phyloP scores from a whole-genome alignment of 1,139 yeast species.

The Suhomyces chickasaworum region DNA sequence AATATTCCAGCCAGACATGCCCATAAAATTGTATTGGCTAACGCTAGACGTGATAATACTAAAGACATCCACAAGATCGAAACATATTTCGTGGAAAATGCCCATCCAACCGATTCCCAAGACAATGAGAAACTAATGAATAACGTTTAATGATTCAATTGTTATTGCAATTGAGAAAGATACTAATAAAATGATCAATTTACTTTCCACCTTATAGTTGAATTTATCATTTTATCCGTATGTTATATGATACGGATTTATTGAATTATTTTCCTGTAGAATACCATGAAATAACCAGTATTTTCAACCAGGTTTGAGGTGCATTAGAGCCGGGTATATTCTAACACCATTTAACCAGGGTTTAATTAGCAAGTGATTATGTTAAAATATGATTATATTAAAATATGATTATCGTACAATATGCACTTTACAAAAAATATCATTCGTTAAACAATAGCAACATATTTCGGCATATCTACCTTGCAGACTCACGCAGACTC shows the following conservation, averaged over 20 bases:
- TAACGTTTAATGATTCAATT: not conserved
- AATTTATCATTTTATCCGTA: no score
- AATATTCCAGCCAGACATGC: slow-evolving; percentile 18
- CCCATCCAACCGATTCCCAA: not conserved
- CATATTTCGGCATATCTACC: no score
- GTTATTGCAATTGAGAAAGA: no score
- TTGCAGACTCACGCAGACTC: no score
- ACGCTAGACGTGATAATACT: slow-evolving; percentile 11
- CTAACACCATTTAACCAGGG: not conserved
- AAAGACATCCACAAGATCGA: slow-evolving; percentile 8
- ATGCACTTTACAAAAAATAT: not conserved
- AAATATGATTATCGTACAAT: not conserved
- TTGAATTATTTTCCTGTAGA: not conserved
- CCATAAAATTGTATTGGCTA: slow-evolving; percentile 16
- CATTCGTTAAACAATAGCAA: not conserved
- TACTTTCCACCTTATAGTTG: no score
- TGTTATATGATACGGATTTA: not conserved
- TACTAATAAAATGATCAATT: not conserved
- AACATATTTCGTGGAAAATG: slow-evolving; percentile 4
- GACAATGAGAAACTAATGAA: not conserved
- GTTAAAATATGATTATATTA: no score
- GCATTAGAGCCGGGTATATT: not conserved
- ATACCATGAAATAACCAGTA: not conserved
- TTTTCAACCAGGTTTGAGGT: no score
- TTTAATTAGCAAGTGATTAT: no score